These are phyloP conservation scores for Cylindrodendrum hubeiense DNA, from an alignment of 2,329 filamentous ascomycete species.

Conservation along the genomic window DNA sequence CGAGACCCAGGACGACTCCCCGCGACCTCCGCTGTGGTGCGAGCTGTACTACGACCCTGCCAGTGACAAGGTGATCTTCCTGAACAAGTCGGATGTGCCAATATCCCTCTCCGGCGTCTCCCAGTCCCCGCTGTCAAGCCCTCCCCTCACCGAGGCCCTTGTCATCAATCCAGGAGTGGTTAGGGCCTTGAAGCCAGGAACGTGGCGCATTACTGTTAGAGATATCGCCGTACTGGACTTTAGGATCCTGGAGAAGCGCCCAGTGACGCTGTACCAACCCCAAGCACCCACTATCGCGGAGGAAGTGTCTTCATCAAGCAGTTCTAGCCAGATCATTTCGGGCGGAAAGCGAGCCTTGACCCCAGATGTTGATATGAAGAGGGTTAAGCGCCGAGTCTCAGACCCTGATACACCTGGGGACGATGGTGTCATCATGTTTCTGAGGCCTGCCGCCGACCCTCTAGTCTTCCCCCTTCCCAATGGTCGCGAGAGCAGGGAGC, in stretches of 20 bases:
- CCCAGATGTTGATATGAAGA: conserved; percentile 58
- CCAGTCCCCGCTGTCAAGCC: conserved; percentile 53
- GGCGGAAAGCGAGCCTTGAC: conserved; percentile 65
- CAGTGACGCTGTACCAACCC: conserved; percentile 55
- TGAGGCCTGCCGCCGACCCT: conserved; percentile 62
- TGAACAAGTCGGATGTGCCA: conserved; percentile 67
- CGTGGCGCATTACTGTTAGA: conserved; percentile 67
- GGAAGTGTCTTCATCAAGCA: conserved; percentile 45
- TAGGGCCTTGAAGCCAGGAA: conserved; percentile 65
- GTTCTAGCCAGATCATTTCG: conserved; percentile 55
- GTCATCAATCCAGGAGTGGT: conserved; percentile 58
- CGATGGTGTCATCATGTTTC: conserved; percentile 68
- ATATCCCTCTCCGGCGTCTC: conserved; percentile 63
- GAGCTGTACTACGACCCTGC: conserved; percentile 71
- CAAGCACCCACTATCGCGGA: conserved; percentile 44
- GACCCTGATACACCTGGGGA: conserved; percentile 47
- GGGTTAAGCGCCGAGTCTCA: conserved; percentile 57
- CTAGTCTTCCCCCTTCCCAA: conserved; percentile 66
- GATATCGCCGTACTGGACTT: conserved; percentile 67
- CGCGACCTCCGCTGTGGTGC: conserved; percentile 67
- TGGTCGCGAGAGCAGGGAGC: conserved; percentile 59
- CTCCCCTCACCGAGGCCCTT: conserved; percentile 56
- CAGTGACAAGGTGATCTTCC: conserved; percentile 69
- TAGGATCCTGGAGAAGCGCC: conserved; percentile 67
- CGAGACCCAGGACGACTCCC: conserved; percentile 56